Evolutionary conservation across 139 green algal genomes (phyloP).

Genomic region (Protoeuglena noctilucae): DNA sequence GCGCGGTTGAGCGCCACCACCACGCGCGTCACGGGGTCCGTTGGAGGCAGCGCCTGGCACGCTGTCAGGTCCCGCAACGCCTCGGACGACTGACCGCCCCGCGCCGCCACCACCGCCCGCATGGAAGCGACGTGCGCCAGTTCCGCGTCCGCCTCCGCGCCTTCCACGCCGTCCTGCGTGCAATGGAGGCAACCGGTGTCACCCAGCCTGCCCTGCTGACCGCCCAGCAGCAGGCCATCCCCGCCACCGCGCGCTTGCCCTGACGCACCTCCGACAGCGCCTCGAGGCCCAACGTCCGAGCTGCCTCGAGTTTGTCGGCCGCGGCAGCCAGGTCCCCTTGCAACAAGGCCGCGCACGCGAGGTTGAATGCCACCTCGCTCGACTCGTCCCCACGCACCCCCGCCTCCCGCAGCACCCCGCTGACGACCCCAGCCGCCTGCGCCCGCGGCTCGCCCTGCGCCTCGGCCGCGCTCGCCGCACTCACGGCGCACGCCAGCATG

Average conservation of each 20-base stretch:
- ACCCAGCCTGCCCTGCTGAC: too few relatives aligned
- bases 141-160: not conserved
- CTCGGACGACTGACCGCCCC: not conserved
- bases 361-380: not conserved
- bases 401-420: not conserved
- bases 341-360: not conserved
- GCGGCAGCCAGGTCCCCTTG: too few relatives aligned
- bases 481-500: not conserved
- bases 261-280: not conserved
- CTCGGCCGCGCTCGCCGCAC: not conserved
- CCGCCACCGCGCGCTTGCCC: too few relatives aligned
- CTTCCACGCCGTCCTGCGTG: not conserved
- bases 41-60: not conserved
- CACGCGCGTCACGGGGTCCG: not conserved
- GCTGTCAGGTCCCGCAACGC: not conserved
- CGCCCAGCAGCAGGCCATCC: too few relatives aligned
- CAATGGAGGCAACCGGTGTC: too few relatives aligned
- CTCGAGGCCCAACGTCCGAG: not conserved
- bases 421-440: too few relatives aligned
- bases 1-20: not conserved
- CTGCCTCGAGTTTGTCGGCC: not conserved
- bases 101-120: not conserved
- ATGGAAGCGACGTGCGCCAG: not conserved
- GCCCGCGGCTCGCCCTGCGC: not conserved
- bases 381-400: not conserved